phyloP scores from a whole-genome alignment of 225 moss, liverwort and hornwort genomes.

The Rhytidiadelphus loreus region DNA sequence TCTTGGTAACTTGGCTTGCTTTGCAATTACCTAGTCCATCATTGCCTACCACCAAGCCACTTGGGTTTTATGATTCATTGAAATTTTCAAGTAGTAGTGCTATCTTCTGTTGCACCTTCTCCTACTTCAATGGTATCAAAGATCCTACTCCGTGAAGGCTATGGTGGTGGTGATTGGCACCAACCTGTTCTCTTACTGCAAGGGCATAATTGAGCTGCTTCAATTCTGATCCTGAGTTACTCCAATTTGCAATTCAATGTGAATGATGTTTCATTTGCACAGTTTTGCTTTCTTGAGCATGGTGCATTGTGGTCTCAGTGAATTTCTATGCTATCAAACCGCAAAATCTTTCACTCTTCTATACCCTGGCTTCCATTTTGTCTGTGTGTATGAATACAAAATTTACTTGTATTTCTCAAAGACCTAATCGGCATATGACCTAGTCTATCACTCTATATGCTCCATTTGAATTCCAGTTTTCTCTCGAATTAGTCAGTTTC shows the following conservation, averaged over 20 bases:
- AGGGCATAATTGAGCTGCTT: not conserved
- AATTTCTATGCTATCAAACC: no score
- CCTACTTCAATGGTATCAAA: not conserved
- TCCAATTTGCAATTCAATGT: no score
- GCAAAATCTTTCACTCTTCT: no score
- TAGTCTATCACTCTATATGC: not conserved
- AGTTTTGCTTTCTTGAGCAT: no score
- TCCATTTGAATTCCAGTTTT: not conserved
- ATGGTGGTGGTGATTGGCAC: not conserved
- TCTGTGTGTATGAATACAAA: not conserved
- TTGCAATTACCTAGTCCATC: not conserved
- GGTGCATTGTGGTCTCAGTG: no score
- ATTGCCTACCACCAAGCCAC: not conserved
- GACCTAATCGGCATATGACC: not conserved
- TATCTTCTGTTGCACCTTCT: not conserved
- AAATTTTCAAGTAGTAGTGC: accelerated
- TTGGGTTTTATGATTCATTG: not conserved
- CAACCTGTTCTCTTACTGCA: accelerated
- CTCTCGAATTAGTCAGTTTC: not conserved
- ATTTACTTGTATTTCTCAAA: not conserved
- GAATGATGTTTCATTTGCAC: no score
- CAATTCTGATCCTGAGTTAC: no score
- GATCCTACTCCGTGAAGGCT: not conserved
- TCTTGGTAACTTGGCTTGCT: no score
- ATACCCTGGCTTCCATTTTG: no score